Evolutionary conservation across 257 asterid species (phyloP).

Genomic region (Datura wrightii): DNA sequence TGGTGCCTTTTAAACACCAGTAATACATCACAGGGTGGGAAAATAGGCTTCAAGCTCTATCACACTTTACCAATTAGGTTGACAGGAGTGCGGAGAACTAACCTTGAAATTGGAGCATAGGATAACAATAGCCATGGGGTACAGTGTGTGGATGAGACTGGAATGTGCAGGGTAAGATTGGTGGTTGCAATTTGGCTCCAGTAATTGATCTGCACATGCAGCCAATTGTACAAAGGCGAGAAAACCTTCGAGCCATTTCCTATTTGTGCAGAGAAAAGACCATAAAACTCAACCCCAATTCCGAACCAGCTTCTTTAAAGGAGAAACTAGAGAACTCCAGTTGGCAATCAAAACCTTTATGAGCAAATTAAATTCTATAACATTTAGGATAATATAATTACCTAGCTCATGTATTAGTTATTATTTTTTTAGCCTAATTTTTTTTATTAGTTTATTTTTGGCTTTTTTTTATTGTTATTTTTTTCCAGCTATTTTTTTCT

Average conservation of each 20-base stretch:
- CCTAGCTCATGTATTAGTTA: no score
- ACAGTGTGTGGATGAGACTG: not conserved
- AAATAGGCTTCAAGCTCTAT: not conserved
- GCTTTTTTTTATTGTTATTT: no score
- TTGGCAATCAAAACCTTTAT: not conserved
- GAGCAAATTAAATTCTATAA: no score
- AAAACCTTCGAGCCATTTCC: slow-evolving; percentile 23
- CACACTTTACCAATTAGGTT: not conserved
- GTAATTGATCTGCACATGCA: not conserved
- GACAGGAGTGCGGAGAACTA: not conserved
- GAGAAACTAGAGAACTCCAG: not conserved
- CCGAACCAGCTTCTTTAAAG: not conserved
- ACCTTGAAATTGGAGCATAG: slow-evolving; percentile 50
- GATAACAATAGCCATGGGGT: slow-evolving; percentile 26
- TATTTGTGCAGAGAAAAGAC: not conserved
- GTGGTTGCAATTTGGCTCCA: slow-evolving; percentile 14
- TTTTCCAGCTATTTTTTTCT: no score
- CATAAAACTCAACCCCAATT: not conserved
- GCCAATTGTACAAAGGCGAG: not conserved
- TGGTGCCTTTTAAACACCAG: not conserved
- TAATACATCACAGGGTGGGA: not conserved
- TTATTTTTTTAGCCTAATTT: no score
- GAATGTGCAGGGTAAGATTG: slow-evolving; percentile 7
- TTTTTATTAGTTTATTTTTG: no score
- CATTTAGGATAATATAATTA: no score